phyloP scores from a whole-genome alignment of 1,139 yeast species.

The Candida albicans region DNA sequence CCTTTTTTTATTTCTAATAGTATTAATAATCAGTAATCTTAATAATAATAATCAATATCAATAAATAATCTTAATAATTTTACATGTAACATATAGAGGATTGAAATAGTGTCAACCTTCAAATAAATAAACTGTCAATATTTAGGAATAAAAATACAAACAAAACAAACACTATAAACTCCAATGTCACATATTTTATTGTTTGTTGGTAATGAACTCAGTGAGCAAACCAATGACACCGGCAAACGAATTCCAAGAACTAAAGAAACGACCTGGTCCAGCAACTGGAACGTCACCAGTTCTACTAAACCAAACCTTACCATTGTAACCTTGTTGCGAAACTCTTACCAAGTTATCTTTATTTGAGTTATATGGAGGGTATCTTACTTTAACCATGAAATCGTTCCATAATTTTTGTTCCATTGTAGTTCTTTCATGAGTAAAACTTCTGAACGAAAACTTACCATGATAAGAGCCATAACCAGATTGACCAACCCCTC shows the following conservation, averaged over 20 bases:
- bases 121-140: no score
- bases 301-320: conserved; percentile 39
- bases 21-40: no score
- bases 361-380: conserved; percentile 58
- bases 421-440: conserved; percentile 72
- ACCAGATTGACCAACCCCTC: conserved; percentile 89
- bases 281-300: conserved; percentile 32
- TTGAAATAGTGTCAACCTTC: not conserved
- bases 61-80: no score
- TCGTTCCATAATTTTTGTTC: conserved; percentile 73
- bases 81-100: no score
- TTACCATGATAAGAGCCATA: conserved; percentile 79
- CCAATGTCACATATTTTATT: not conserved
- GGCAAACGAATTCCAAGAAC: conserved; percentile 33
- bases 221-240: conserved; percentile 28
- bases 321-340: conserved; percentile 29
- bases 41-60: no score
- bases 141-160: not conserved
- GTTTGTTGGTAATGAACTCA: conserved; percentile 10
- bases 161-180: not conserved
- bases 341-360: conserved; percentile 32
- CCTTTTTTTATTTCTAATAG: no score
- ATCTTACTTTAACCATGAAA: conserved; percentile 54
- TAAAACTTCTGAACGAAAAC: conserved; percentile 68
- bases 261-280: conserved; percentile 39